Conservation (phyloP, 305 asterid genomes). For the Petunia hybrid region DNA sequence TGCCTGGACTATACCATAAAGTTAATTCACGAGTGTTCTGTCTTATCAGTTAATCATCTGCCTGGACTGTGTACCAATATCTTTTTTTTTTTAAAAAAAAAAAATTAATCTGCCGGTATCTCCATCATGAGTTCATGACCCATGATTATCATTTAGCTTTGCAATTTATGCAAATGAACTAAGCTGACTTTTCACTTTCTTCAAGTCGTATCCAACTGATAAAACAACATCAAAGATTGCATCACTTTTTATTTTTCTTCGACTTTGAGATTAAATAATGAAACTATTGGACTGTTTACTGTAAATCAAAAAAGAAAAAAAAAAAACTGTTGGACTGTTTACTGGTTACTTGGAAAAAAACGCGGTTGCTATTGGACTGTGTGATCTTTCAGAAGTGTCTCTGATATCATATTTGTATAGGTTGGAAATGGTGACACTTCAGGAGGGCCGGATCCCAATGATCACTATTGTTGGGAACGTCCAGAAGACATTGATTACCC, state of each 20-base stretch:
- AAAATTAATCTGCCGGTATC: too few relatives aligned
- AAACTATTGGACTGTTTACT: background rate
- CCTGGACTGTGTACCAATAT: too few relatives aligned
- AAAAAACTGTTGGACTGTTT: too few relatives aligned
- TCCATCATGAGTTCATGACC: background rate
- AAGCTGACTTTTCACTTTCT: background rate
- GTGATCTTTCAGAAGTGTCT: slow-evolving; percentile 18
- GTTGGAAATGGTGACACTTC: slow-evolving; percentile 88
- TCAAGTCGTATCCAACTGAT: background rate
- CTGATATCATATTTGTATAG: slow-evolving; percentile 55
- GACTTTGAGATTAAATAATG: background rate
- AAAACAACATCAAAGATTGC: slow-evolving; percentile 14
- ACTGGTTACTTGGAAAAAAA: too few relatives aligned
- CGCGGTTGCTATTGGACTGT: background rate
- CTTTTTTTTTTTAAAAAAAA: too few relatives aligned
- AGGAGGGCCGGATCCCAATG: slow-evolving; percentile 69
- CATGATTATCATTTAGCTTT: background rate
- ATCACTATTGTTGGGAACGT: slow-evolving; percentile 95
- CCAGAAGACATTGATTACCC: slow-evolving; percentile 93
- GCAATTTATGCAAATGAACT: background rate
- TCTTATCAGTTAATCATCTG: too few relatives aligned
- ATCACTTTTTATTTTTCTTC: background rate
- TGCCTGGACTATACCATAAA: too few relatives aligned
- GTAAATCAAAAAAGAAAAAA: too few relatives aligned
- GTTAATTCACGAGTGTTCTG: too few relatives aligned